Evolutionary conservation across 1,284 basidiomycete species (phyloP).

Genomic region (Testicularia cyperi): DNA sequence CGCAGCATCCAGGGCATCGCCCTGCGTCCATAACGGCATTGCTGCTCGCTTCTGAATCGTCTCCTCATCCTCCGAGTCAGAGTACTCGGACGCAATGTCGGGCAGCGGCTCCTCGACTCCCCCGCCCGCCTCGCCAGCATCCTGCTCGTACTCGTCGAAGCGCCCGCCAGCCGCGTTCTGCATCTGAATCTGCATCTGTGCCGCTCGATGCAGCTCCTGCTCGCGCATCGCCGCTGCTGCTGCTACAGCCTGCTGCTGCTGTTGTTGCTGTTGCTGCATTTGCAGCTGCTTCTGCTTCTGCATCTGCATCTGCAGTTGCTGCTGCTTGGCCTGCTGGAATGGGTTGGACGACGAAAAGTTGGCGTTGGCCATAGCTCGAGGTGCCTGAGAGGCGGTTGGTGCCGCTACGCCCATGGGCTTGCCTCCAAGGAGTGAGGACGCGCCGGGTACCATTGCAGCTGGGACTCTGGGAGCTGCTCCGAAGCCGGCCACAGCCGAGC

Average conservation of each 20-base stretch:
- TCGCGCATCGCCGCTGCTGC: constrained; percentile 19
- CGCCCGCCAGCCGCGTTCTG: constrained; percentile 23
- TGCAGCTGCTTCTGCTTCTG: constrained; percentile 22
- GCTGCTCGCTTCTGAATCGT: constrained; percentile 47
- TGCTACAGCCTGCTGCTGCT: constrained; percentile 14
- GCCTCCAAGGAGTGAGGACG: too few species aligned
- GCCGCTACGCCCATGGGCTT: not conserved
- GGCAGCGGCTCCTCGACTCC: constrained; percentile 32
- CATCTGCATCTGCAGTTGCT: constrained; percentile 21
- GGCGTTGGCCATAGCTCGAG: constrained; percentile 29
- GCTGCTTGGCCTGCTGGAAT: constrained; percentile 42
- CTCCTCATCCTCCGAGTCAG: constrained; percentile 56
- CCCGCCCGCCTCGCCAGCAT: constrained; percentile 10
- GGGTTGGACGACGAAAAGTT: constrained; percentile 35
- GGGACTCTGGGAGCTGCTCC: constrained; percentile 29
- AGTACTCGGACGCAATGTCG: constrained; percentile 53
- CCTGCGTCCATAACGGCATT: constrained; percentile 54
- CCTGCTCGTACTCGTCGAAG: constrained; percentile 22
- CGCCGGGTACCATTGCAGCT: constrained; percentile 1
- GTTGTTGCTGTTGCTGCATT: constrained; percentile 24
- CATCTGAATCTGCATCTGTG: constrained; percentile 22
- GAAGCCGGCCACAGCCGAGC: constrained; percentile 15
- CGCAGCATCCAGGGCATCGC: constrained; percentile 43
- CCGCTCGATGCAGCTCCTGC: constrained; percentile 24
- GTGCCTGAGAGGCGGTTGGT: not conserved